A percentile compares a stretch with the other conserved stretches of the same genome.
phyloP scores from a whole-genome alignment of 495 filamentous ascomycete genomes.

The Aspergillus baeticus region DNA sequence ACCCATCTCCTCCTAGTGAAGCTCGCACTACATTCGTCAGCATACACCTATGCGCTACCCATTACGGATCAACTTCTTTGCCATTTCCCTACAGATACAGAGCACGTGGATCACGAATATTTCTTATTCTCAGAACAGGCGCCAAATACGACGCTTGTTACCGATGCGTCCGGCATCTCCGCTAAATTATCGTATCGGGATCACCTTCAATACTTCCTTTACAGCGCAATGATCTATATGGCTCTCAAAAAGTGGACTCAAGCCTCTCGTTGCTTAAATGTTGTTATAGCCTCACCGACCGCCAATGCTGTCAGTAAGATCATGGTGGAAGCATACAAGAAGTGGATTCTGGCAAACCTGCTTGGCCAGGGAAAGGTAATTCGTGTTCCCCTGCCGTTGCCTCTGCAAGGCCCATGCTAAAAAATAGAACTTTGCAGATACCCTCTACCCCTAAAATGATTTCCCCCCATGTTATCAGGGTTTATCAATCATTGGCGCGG shows the following conservation, averaged over 20 bases:
- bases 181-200: constrained; percentile 52
- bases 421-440: constrained; percentile 25
- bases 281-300: constrained; percentile 64
- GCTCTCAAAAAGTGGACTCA: constrained; percentile 67
- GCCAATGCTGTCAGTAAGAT: constrained; percentile 62
- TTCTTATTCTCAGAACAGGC: constrained; percentile 31
- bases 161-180: constrained; percentile 56
- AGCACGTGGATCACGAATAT: constrained; percentile 22
- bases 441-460: constrained; percentile 43
- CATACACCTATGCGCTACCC: constrained; percentile 56
- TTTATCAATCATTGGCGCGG: constrained; percentile 58
- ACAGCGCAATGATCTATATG: constrained; percentile 78
- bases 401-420: constrained; percentile 17
- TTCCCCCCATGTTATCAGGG: constrained; percentile 49
- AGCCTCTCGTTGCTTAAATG: constrained; percentile 68
- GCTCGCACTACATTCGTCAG: constrained; percentile 55
- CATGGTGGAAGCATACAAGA: constrained; percentile 90
- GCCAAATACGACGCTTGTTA: constrained; percentile 51
- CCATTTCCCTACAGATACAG: constrained; percentile 56
- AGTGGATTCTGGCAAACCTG: constrained; percentile 80
- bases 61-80: constrained; percentile 68
- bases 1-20: constrained; percentile 61
- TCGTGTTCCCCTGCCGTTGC: constrained; percentile 21
- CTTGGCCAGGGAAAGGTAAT: constrained; percentile 67
- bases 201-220: constrained; percentile 75